A percentile compares a stretch with the other conserved stretches of the same genome.
Conservation (phyloP, 371 early-diverging fungal species). For the Dichotomocladium elegans region DNA sequence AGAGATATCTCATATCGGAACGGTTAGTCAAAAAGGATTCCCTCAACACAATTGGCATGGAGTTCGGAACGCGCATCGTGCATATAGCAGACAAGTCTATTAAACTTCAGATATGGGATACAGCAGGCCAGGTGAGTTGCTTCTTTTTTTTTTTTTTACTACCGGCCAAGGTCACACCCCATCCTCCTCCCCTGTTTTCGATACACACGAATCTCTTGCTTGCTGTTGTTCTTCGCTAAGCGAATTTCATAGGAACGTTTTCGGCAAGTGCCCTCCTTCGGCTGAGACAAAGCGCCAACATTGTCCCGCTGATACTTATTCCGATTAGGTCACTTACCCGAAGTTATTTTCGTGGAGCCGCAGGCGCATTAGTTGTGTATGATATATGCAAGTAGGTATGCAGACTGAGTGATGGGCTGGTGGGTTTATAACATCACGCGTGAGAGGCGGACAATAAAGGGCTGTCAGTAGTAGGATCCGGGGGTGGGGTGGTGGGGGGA, state of each 20-base stretch:
- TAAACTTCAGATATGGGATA: conserved; percentile 86
- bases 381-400: conserved; percentile 62
- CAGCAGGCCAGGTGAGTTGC: conserved; percentile 70
- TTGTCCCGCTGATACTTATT: neutral
- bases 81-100: conserved; percentile 62
- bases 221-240: too few relatives aligned
- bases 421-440: too few relatives aligned
- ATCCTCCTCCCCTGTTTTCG: too few relatives aligned
- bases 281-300: neutral
- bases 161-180: too few relatives aligned
- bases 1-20: neutral
- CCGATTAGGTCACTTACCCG: conserved; percentile 69
- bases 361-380: conserved; percentile 66
- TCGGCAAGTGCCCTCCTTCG: conserved; percentile 46
- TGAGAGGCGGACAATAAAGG: too few relatives aligned
- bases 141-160: neutral
- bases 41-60: conserved; percentile 69
- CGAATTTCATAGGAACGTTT: conserved; percentile 77
- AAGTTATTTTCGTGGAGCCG: conserved; percentile 68
- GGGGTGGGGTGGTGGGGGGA: neutral
- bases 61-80: conserved; percentile 64
- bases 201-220: too few relatives aligned
- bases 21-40: conserved; percentile 57
- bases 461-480: too few relatives aligned
- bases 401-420: too few relatives aligned